A percentile compares a stretch with the other conserved stretches of the same genome.
phyloP scores from a whole-genome alignment of 495 filamentous ascomycete species.

The Podospora bellae-mahoneyi region DNA sequence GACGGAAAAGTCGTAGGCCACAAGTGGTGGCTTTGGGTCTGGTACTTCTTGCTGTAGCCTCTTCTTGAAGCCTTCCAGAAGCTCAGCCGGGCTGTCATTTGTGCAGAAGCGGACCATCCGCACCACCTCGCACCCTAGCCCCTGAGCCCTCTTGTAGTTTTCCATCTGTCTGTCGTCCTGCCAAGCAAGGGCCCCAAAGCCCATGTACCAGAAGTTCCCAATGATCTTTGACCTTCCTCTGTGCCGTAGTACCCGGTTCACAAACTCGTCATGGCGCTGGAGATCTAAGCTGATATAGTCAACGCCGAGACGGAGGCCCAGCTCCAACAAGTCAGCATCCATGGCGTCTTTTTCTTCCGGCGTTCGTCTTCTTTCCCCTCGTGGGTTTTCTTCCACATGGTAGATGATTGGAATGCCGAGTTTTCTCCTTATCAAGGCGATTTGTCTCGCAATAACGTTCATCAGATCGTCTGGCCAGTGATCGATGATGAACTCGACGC shows the following conservation, averaged over 20 bases:
- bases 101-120: conserved; percentile 63
- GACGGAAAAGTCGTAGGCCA: conserved; percentile 70
- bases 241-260: conserved; percentile 52
- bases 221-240: conserved; percentile 73
- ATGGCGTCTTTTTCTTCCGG: conserved; percentile 42
- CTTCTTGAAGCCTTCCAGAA: conserved; percentile 54
- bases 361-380: conserved; percentile 41
- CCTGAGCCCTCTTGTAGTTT: conserved; percentile 55
- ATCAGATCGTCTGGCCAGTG: conserved; percentile 51
- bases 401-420: conserved; percentile 66
- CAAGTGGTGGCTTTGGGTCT: conserved; percentile 56
- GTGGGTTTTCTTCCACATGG: conserved; percentile 56
- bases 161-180: conserved; percentile 54
- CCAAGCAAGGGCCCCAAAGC: conserved; percentile 57
- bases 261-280: conserved; percentile 48
- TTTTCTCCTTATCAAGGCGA: conserved; percentile 60
- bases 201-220: conserved; percentile 56
- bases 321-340: conserved; percentile 61
- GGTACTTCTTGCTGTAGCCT: conserved; percentile 45
- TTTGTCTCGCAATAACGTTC: conserved; percentile 52
- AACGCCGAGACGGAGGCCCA: conserved; percentile 67
- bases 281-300: conserved; percentile 72
- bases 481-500: conserved; percentile 69
- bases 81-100: conserved; percentile 55
- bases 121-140: conserved; percentile 66